Base-by-base conservation (phyloP, 257 asterid genomes). In the Haberlea rhodopensis region DNA sequence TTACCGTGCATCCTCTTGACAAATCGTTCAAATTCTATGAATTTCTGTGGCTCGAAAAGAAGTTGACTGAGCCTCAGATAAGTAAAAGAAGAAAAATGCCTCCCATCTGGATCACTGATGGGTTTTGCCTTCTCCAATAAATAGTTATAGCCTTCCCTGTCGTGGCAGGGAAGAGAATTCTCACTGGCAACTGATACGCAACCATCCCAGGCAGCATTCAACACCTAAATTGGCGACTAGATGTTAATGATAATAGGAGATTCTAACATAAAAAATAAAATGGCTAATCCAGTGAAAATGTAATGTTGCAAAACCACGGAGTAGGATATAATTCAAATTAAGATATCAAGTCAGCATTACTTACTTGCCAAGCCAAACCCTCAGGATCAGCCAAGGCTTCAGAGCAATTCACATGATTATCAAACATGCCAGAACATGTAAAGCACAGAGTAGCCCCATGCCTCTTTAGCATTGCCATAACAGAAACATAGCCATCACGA, bases 1-100 rank as follows among this genome's bases (percentile, higher is more conserved):
- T 76, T 77, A 90, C 97, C 97, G 32, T 87, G 97, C 95, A 90
- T 85, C 73, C 76, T 85, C 87, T 85, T 90, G 85, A 85, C 84
- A 68, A 87, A 90, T 34, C 75, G 79, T 77, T 85, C 95, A 55
- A 87, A 82, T 76, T 87, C 95, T 48, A 80, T 32, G 61, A 90
- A 84, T 76, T 80, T 80, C 59, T 71, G 97, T 67, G 84, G 75
- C 71, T 87, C 97, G 83, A 75, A 69, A 75, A 85, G 81, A 75
- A 62, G 87, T 21, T 86, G 78, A 76, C 73, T 68, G 53, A 85
- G 95, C 80, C 94, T 85, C 61, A 71, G 78, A 80, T 85, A 82
- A 43, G 86, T 83, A 71, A 90, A 87, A 70, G 87, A 74, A 57
- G 83, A 80, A 72, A 83, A 80, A 72, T 85, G 89, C 75, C 86